Percentiles rank a stretch among this genome's conserved stretches.
These are phyloP conservation scores for Lactarius pseudohatsudake DNA, from an alignment of 768 basidiomycete species.

Conservation along the genomic window DNA sequence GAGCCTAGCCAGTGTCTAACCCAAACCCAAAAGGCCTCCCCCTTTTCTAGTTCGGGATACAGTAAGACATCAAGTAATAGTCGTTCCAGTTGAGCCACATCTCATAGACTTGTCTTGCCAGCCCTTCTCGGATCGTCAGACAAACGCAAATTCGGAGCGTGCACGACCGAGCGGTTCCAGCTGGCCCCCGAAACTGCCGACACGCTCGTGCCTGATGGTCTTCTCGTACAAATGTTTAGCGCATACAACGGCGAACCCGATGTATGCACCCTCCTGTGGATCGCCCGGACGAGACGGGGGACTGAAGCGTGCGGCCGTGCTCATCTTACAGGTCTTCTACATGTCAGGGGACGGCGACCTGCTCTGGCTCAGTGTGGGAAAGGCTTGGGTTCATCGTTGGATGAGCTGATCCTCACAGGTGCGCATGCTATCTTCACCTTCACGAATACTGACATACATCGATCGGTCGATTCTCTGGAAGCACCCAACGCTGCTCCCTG, in stretches of 20 bases:
- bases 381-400: too few relatives aligned
- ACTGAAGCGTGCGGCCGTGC: neutral
- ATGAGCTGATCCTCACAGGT: conserved; percentile 30
- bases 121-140: conserved; percentile 74
- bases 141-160: conserved; percentile 68
- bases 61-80: conserved; percentile 53
- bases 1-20: too few relatives aligned
- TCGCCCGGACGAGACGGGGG: neutral
- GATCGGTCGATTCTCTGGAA: conserved; percentile 55
- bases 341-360: conserved; percentile 66
- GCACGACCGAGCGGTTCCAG: conserved; percentile 48
- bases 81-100: neutral
- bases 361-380: conserved; percentile 68
- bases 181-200: conserved; percentile 59
- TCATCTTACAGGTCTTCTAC: conserved; percentile 53
- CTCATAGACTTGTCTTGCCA: conserved; percentile 20
- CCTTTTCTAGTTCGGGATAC: conserved; percentile 31
- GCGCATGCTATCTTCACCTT: neutral
- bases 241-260: conserved; percentile 66
- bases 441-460: neutral
- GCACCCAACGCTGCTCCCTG: conserved; percentile 62
- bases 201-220: conserved; percentile 69
- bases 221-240: conserved; percentile 63
- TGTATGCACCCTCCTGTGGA: conserved; percentile 42
- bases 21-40: too few relatives aligned